Evolutionary conservation across 2,329 filamentous ascomycete species (phyloP), one percentile per base, ranked within the genome.

Genomic region (Basipetospora chlamydospora): DNA sequence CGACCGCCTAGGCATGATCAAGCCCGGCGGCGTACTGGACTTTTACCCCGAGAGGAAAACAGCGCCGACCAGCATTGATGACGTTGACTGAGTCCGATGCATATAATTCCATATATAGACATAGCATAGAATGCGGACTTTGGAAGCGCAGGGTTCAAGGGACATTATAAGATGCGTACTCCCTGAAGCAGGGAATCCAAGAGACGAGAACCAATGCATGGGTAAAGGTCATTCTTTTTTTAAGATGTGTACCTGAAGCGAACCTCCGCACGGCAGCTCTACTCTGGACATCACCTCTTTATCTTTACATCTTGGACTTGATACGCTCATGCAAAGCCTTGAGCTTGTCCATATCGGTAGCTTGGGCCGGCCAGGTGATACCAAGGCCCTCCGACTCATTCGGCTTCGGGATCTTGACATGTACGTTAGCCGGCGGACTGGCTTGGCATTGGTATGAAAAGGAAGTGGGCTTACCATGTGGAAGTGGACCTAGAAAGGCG

Each of bases 341-440:
- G 49, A 98, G 63, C 54, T 77, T 72, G 1, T 84, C 82, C 80
- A 90, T 92, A 48, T 94, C 78, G 2, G 71, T 70, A 42, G 65
- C 58, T 59, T 83, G 70, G 44, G 77, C 64, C 15, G 87, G 85
- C 90, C 90, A 98, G 23, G 61, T 56, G 46, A 96, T 68, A 4
- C 70, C 75, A 35, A 98, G 64, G 6, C 90, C 90, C 55, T 96
- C 82, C 25, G 66, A 52, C 49, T 77, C 64, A 50, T 84, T 92
- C 35, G 90, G 88, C 67, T 98, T 98, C 25, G 90, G 90, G 43
- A 98, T 98, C 80, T 85, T 46, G 3, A 21, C 28, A 22, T 8
- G 38, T 18, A 12, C 20, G 39, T 40, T 44, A 37, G 40, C 39
- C 9, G 37, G 36, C 16, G 6, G 6, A n/a, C n/a, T n/a, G n/a